Evolutionary conservation across 129 eudicot genomes (phyloP).

Genomic region (Logfia minima): DNA sequence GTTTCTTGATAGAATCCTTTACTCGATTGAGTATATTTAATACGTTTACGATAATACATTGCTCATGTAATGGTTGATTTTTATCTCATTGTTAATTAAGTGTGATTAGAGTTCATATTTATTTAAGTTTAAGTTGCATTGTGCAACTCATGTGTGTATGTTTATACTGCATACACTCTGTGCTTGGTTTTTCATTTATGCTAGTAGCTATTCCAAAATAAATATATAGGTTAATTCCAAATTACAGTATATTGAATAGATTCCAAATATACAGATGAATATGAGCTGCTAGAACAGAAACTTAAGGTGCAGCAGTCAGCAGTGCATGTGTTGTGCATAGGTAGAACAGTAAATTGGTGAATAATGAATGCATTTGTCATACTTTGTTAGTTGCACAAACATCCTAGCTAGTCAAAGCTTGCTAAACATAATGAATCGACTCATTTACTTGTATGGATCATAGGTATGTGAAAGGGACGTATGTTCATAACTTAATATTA

Average conservation of each 20-base stretch:
- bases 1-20: background rate
- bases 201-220: background rate
- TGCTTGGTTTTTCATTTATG: no score
- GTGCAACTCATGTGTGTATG: no score
- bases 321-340: slow-evolving; percentile 15
- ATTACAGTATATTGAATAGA: background rate
- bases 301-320: background rate
- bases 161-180: no score
- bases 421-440: background rate
- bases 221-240: no score
- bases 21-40: background rate
- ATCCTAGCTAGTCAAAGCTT: slow-evolving; percentile 1
- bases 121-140: background rate
- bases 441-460: background rate
- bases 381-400: background rate
- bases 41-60: background rate
- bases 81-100: background rate
- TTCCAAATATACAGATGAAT: background rate
- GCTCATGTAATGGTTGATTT: background rate
- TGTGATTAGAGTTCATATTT: background rate
- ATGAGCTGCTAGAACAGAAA: background rate
- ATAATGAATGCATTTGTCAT: slow-evolving; percentile 7
- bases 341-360: slow-evolving; percentile 7
- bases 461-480: background rate
- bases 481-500: background rate